These are phyloP conservation scores for Phytophthora pinifolia DNA, from an alignment of 352 stramenopile genomes.

Conservation along the genomic window DNA sequence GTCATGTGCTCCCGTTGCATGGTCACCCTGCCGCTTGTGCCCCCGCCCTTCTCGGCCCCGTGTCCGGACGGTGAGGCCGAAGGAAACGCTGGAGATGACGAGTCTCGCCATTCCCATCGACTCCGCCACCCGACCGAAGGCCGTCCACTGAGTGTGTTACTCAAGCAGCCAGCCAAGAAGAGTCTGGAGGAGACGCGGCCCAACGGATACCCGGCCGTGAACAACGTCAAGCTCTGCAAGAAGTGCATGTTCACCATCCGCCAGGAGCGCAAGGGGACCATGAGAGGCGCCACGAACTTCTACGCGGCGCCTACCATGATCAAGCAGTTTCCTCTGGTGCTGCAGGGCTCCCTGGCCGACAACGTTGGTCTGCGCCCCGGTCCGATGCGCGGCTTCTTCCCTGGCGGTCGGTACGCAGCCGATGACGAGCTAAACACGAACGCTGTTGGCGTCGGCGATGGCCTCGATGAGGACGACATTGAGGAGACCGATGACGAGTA, in stretches of 20 bases:
- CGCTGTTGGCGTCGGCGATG: neutral
- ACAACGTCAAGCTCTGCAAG: constrained; percentile 73
- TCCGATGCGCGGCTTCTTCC: constrained; percentile 35
- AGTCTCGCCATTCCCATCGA: constrained; percentile 15
- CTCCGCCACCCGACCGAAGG: constrained; percentile 16
- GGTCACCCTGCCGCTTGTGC: constrained; percentile 64
- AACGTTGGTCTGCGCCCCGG: constrained; percentile 31
- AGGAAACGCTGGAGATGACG: neutral
- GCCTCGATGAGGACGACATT: constrained; percentile 42
- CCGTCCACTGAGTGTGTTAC: constrained; percentile 24
- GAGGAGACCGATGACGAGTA: constrained; percentile 51
- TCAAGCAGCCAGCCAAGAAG: constrained; percentile 49
- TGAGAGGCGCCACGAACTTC: constrained; percentile 46
- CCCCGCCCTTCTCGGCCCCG: constrained; percentile 32
- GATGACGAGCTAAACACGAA: constrained; percentile 39
- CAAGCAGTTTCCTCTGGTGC: constrained; percentile 47
- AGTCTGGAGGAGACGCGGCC: constrained; percentile 36
- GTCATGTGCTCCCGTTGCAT: constrained; percentile 73
- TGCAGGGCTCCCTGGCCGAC: constrained; percentile 35
- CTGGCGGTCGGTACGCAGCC: constrained; percentile 38
- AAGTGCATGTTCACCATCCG: constrained; percentile 74
- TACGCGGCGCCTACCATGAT: constrained; percentile 52
- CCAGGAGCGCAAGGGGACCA: constrained; percentile 60
- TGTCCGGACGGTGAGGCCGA: constrained; percentile 13
- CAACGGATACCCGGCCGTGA: constrained; percentile 59